Evolutionary conservation across 106 monocot species (phyloP).

Genomic region (Triglochin maritima): DNA sequence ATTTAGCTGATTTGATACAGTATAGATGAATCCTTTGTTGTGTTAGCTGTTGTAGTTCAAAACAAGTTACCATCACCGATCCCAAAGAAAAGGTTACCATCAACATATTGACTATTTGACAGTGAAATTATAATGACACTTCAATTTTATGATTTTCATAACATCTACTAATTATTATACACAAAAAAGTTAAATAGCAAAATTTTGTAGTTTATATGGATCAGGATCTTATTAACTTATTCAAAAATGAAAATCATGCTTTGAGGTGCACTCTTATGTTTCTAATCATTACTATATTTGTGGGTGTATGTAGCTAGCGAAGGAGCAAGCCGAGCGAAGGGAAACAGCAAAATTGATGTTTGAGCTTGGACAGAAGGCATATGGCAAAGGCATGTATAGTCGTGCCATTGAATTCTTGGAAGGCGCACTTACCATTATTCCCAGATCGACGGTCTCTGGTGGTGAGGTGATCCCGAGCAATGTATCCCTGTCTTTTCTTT

Average conservation of each 20-base stretch:
- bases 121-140: too few species aligned
- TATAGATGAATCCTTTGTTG: too few species aligned
- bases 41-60: too few species aligned
- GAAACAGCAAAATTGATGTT: constrained; percentile 85
- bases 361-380: constrained; percentile 87
- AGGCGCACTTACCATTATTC: constrained; percentile 87
- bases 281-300: background rate
- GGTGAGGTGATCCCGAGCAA: constrained; percentile 57
- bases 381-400: constrained; percentile 80
- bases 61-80: too few species aligned
- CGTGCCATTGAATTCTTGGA: constrained; percentile 83
- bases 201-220: too few species aligned
- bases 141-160: too few species aligned
- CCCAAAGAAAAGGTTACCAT: too few species aligned
- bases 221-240: too few species aligned
- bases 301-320: constrained; percentile 53
- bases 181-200: too few species aligned
- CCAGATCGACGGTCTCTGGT: constrained; percentile 61
- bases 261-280: background rate
- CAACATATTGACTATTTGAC: too few species aligned
- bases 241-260: background rate
- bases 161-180: too few species aligned
- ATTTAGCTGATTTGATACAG: too few species aligned
- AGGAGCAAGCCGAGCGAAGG: constrained; percentile 85
- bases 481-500: background rate